Base-by-base conservation (phyloP, 208 protist genomes). In the Wallacemonas collosoma region DNA sequence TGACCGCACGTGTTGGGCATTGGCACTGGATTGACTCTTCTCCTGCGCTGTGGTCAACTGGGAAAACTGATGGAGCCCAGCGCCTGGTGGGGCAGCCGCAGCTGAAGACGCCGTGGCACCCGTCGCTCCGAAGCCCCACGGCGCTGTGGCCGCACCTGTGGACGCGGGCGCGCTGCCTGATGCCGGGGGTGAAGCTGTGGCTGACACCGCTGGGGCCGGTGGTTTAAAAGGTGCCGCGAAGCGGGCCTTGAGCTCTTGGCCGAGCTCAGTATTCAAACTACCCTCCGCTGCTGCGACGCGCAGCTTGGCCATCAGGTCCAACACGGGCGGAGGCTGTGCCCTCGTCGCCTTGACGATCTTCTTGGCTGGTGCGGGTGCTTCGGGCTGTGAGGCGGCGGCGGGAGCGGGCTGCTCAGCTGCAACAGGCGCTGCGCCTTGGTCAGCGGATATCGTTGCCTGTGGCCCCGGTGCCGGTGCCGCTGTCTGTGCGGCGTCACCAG, bases 161-260 rank as follows among this genome's bases (percentile, higher is more conserved):
- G 26, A 26, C 26, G 26, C 26, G 26, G 26, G 26, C 26, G 26
- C 26, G 26, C 26, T 26, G 26, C 26, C 26, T 26, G 26, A 26
- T 26, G 26, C 26, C 26, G 26, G 26, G 26, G 26, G 26, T 26
- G 26, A 26, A 58, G 60, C 17, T 36, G 11, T 40, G 5, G 68
- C 38, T 50, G 40, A 41, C 14, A 41, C 26, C 8, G 73, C 17
- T 14, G 73, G 36, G 11, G 62, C 35, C 1, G 71, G 6, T 4
- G 54, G 54, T 15, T 67, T 58, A 72, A 88, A 89, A 3, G 88
- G 83, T 2, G 72, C 58, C 11, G 71, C 48, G 54, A 93, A 83
- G 54, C 82, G 72, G 57, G 71, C 75, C 63, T 81, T 85, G 14
- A 93, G 77, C 11, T 87, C 80, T 3, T 79, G 61, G 1, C 54